Percentiles rank a stretch among this genome's conserved stretches.
Conservation (phyloP, 352 stramenopile genomes). For the Phytophthora kernoviae region DNA sequence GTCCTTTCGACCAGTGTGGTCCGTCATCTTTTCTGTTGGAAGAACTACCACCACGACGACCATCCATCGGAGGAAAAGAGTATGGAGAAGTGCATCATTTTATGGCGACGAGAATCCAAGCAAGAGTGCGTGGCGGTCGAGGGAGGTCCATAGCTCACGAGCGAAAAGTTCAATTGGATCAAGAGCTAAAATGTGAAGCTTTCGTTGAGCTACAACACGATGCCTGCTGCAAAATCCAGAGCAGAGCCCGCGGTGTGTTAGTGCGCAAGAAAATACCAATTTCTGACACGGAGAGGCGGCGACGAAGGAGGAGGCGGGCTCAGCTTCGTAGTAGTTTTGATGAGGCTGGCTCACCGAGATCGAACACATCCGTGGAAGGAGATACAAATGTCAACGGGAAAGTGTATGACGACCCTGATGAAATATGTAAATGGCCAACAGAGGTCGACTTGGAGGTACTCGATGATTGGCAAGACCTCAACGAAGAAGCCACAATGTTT, state of each 20-base stretch:
- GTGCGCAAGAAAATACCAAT: conserved; percentile 29
- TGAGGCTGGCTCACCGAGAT: neutral
- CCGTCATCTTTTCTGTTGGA: conserved; percentile 14
- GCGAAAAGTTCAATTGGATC: conserved; percentile 28
- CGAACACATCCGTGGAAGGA: neutral
- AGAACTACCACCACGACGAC: neutral
- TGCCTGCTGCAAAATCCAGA: conserved; percentile 47
- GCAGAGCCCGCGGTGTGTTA: conserved; percentile 40
- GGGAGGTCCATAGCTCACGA: conserved; percentile 28
- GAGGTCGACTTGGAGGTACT: conserved; percentile 53
- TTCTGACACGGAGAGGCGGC: conserved; percentile 18
- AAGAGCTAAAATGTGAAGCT: conserved; percentile 49
- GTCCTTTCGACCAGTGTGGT: conserved; percentile 7
- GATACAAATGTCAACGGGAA: conserved; percentile 4
- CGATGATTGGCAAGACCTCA: conserved; percentile 63
- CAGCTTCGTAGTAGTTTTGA: conserved; percentile 2
- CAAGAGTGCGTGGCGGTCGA: conserved; percentile 32
- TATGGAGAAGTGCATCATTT: conserved; percentile 25
- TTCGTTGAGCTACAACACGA: conserved; percentile 42
- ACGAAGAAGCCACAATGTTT: conserved; percentile 20
- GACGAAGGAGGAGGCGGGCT: conserved; percentile 10
- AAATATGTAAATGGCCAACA: conserved; percentile 49
- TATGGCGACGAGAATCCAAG: conserved; percentile 53
- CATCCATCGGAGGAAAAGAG: conserved; percentile 8
- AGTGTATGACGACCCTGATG: conserved; percentile 25